These are phyloP conservation scores for Hypomyces rosellus DNA, from an alignment of 2,329 filamentous ascomycete genomes.

Conservation along the genomic window DNA sequence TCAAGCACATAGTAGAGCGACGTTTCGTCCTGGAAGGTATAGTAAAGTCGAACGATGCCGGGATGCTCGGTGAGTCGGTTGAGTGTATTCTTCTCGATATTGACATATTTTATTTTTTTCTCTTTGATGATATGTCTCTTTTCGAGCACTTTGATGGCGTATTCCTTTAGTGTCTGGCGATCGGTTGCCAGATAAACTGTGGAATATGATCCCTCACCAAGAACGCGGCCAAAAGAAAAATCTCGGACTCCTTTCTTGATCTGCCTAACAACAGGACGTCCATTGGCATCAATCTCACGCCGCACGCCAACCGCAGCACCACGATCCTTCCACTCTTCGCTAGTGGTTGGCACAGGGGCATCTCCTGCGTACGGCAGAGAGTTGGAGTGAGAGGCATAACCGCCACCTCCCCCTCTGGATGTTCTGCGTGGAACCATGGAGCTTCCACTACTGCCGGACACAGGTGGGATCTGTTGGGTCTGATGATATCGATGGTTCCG, in stretches of 20 bases:
- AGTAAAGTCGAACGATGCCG: slow-evolving; percentile 92
- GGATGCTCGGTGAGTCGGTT: slow-evolving; percentile 95
- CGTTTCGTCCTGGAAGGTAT: slow-evolving; percentile 95
- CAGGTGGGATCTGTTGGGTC: not conserved
- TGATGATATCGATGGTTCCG: slow-evolving; percentile 37
- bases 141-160: slow-evolving; percentile 96
- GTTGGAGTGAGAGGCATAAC: slow-evolving; percentile 35
- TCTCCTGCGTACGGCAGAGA: slow-evolving; percentile 32
- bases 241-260: slow-evolving; percentile 97
- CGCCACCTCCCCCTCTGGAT: slow-evolving; percentile 63
- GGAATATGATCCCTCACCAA: slow-evolving; percentile 97
- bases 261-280: slow-evolving; percentile 71
- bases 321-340: slow-evolving; percentile 92
- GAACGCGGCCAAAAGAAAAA: slow-evolving; percentile 83
- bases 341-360: slow-evolving; percentile 47
- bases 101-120: slow-evolving; percentile 99
- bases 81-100: slow-evolving; percentile 97
- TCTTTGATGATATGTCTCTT: slow-evolving; percentile 99
- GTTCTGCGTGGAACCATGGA: slow-evolving; percentile 63
- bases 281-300: slow-evolving; percentile 78
- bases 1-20: slow-evolving; percentile 97
- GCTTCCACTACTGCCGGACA: not conserved
- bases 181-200: slow-evolving; percentile 91
- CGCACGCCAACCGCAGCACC: slow-evolving; percentile 81
- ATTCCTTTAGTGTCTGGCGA: slow-evolving; percentile 88